These are phyloP conservation scores for Sporisorium sorghi DNA, from an alignment of 1,284 basidiomycete genomes.

Conservation along the genomic window DNA sequence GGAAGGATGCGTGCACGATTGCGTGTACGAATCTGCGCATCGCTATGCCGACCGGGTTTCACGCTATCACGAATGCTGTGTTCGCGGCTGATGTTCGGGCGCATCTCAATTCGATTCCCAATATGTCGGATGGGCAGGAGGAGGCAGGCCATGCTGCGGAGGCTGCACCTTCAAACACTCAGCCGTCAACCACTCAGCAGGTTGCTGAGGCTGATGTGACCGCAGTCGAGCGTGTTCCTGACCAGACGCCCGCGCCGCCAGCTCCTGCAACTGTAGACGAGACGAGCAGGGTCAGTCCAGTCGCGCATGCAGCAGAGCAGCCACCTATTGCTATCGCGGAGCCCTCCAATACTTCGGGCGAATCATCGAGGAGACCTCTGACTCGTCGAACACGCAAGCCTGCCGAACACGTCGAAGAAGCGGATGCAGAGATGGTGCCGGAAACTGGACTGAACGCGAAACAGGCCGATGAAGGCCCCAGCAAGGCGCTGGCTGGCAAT, in stretches of 20 bases:
- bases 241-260: neutral
- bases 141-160: neutral
- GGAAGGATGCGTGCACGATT: constrained; percentile 38
- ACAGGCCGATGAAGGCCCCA: neutral
- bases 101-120: constrained; percentile 35
- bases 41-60: constrained; percentile 49
- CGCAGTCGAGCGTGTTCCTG: constrained; percentile 1
- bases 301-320: neutral
- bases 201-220: constrained; percentile 9
- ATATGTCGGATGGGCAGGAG: constrained; percentile 9
- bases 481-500: neutral
- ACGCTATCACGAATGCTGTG: constrained; percentile 39
- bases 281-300: neutral
- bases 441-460: neutral
- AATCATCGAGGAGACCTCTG: constrained; percentile 32
- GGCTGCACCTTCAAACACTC: neutral
- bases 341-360: constrained; percentile 7
- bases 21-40: constrained; percentile 46
- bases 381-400: constrained; percentile 45
- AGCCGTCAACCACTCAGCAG: neutral
- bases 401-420: neutral
- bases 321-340: neutral
- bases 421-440: neutral
- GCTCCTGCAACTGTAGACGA: neutral
- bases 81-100: constrained; percentile 39